Evolutionary conservation across 1,284 basidiomycete genomes (phyloP), one percentile per base, ranked within the genome.

Genomic region (Cerioporus squamosus): DNA sequence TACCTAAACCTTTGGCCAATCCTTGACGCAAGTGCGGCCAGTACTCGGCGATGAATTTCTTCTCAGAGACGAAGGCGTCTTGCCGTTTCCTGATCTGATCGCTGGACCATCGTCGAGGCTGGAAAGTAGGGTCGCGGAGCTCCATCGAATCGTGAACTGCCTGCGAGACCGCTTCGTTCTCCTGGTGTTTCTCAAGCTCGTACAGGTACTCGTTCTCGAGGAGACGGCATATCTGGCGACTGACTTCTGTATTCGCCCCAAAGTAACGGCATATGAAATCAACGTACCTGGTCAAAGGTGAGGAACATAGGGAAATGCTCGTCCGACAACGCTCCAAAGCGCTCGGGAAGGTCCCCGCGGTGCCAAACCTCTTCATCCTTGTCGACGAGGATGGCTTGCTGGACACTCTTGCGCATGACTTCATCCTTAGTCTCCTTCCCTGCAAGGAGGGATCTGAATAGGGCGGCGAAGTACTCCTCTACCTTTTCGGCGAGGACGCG

Each of bases 301-400:
- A 89, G 66, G 59, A 92, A 92, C 56, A 91, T 70, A 0, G 90
- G 90, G 57, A 91, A 92, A 66, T 92, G 83, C 0, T 75, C 68
- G 31, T 87, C 87, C 26, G 75, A 65, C 3, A 91, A 72, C 15
- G 81, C 77, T 42, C 85, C 85, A 61, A 84, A 91, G n/a, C 70
- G 75, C 18, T 68, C 63, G 1, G 89, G 89, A 2, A 90, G 74
- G 55, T 81, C 76, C 1, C 62, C 70, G 7, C 75, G 72, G 70
- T 77, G 80, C 33, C 76, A 72, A 0, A 74, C 66, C 40, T 81
- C 76, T 51, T 87, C 84, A 10, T 87, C 83, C 0, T 63, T 65
- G 59, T 85, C 79, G 6, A 83, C 72, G 8, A 85, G 66, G 1
- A 74, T 73, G 6, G 72, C 71, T 17, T 76, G 74, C 38, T 69